Base-by-base conservation (phyloP, 202 grass and related monocot genomes). In the Eragrostis tef region DNA sequence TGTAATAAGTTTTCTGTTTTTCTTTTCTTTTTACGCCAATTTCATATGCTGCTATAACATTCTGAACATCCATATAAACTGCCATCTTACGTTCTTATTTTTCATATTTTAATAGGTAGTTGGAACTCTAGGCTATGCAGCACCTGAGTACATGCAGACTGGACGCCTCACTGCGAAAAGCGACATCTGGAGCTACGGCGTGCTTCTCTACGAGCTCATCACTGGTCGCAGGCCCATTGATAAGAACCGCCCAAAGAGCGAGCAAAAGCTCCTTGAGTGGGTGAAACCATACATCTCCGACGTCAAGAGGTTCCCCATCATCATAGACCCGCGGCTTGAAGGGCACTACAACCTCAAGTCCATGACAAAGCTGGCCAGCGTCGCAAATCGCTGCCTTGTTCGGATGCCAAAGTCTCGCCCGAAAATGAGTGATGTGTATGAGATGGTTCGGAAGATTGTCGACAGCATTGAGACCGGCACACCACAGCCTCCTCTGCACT, bases 131-230 rank as follows among this genome's bases (percentile, higher is more conserved):
- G 96, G 96, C 11, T 99, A 99, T 47, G 97, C 97, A 22, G 93
- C 97, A 1, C 93, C 97, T 3, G 93, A 99, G 77, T 96, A 99
- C 83, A 92, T 99, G 14, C 90, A 96, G 67, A 99, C 93, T n/a
- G 97, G 97, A 34, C 93, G 90, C 75, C 87, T 99, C 21, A 96
- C 92, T 3, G 85, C 91, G 0, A 96, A 99, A 75, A 93, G 87
- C 1, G 97, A 99, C 49, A 89, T 93, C 73, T 99, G 97, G 97
- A 93, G 97, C 83, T 99, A 93, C 0, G 93, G 93, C 0, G 97
- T 99, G 42, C 89, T 99, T n/a, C 90, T 99, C 21, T 99, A 99
- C 22, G 97, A 96, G 75, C 93, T 99, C 42, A 93, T 99, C 73
- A 99, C 97, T 0, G 97, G 97, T 0, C 87, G 91, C 1, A 91